Percentiles rank a stretch among this genome's conserved stretches.
These are phyloP conservation scores for Magnaporthiopsis rhizophila DNA, from an alignment of 2,329 filamentous ascomycete genomes.

Conservation along the genomic window DNA sequence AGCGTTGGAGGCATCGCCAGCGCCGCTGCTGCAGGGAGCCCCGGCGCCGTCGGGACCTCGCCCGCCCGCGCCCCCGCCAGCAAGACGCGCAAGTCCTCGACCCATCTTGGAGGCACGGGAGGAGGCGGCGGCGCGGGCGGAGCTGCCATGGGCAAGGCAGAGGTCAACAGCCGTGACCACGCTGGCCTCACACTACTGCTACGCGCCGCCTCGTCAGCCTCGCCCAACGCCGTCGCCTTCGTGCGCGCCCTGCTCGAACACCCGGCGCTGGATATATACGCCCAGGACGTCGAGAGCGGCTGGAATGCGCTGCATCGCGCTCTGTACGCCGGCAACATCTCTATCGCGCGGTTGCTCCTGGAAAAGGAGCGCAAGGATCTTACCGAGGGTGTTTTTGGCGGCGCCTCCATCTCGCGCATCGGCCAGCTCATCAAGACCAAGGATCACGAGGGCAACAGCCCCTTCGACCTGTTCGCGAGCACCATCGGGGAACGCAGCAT, in stretches of 20 bases:
- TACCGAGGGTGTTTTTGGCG: constrained; percentile 26
- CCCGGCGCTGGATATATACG: constrained; percentile 75
- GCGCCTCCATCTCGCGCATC: constrained; percentile 49
- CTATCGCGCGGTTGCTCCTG: constrained; percentile 75
- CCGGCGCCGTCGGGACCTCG: constrained; percentile 27
- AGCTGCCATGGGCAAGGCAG: constrained; percentile 43
- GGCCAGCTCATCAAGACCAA: constrained; percentile 87
- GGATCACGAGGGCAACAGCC: constrained; percentile 88
- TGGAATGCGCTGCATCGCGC: constrained; percentile 94
- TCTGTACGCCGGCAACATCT: constrained; percentile 81
- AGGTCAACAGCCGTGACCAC: constrained; percentile 79
- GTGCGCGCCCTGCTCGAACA: constrained; percentile 74
- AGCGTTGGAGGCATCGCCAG: neutral
- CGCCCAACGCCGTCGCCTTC: constrained; percentile 62
- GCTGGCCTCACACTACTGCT: constrained; percentile 77
- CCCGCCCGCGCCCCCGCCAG: constrained; percentile 26
- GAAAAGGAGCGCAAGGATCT: constrained; percentile 64
- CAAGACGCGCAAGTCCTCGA: constrained; percentile 6
- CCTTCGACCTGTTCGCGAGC: constrained; percentile 84
- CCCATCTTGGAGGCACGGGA: constrained; percentile 13
- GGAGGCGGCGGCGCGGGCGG: constrained; percentile 19
- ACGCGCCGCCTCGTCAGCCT: constrained; percentile 70
- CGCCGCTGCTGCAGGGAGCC: constrained; percentile 27
- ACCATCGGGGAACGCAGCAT: constrained; percentile 71
- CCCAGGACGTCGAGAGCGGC: constrained; percentile 82